Evolutionary conservation across 1,139 yeast species (phyloP), one percentile per base, ranked within the genome.

Genomic region (Hanseniaspora gamundiae): DNA sequence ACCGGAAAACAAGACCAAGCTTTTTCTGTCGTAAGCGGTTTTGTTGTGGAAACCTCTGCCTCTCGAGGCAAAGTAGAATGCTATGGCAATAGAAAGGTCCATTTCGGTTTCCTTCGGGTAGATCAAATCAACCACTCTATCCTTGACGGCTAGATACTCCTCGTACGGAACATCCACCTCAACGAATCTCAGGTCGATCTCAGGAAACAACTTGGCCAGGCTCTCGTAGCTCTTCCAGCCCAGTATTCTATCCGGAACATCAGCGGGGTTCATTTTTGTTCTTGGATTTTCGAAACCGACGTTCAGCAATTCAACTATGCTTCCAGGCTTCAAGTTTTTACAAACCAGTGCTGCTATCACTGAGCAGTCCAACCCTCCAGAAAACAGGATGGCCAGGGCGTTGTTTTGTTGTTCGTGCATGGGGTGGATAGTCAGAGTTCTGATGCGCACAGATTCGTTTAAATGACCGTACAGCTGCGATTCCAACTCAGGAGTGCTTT

Each of bases 241-340:
- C 11, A 91, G 65, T 45, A 70, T 64, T 39, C 98, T 65, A 62
- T 91, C 99, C 0, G 98, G 98, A 2, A 94, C 81, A 27, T 74
- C 73, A 0, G 61, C 55, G 0, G 85, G 79, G n/a, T 54, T 45
- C 28, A 74, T 63, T 1, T 76, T 74, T 0, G 88, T 79, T 45
- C 98, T 70, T n/a, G 88, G 91, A 53, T 88, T 91, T 51, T 84
- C 91, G 61, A 91, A 91, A 0, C 95, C 94, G 3, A 93, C 98
- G 45, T 91, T 88, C n/a, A 93, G 59, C n/a, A 91, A 66, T 58
- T 91, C 40, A 39, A 39, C 17, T n/a, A 38, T 29, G 2, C 38
- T 38, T 2, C 45, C 28, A 4, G 43, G 40, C 2, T 33, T 35
- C 7, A 59, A 45, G 11, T 54, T 52, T 41, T 53, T 52, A 47